Evolutionary conservation across 306 rosid genomes (phyloP).

Genomic region (Gleditsia sinensis): DNA sequence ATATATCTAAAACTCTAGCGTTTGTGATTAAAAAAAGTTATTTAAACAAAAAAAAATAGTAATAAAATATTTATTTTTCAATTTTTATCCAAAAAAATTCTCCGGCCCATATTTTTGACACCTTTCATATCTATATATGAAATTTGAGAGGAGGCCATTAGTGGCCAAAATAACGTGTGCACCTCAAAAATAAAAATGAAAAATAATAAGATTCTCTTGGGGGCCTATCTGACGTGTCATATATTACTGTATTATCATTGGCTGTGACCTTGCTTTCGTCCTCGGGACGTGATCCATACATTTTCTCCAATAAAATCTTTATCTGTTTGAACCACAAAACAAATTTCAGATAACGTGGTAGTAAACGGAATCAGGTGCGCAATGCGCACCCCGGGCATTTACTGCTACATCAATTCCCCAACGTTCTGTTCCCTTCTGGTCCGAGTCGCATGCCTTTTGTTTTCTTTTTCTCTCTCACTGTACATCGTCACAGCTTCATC

Average conservation of each 20-base stretch:
- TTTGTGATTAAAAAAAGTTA: no score
- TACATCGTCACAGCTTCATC: background rate
- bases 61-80: no score
- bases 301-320: background rate
- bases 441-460: background rate
- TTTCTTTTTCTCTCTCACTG: background rate
- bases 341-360: background rate
- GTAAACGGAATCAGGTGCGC: background rate
- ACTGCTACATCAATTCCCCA: background rate
- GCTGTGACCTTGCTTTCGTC: background rate
- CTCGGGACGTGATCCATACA: background rate
- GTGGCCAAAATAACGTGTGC: no score
- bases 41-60: no score
- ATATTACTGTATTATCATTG: background rate
- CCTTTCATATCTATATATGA: no score
- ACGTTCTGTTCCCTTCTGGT: background rate
- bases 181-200: no score
- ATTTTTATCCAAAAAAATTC: no score
- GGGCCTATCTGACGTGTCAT: background rate
- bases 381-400: background rate
- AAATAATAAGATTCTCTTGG: background rate
- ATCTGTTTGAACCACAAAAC: background rate
- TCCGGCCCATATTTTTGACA: no score
- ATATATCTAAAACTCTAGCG: no score
- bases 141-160: no score